Percentiles rank a stretch among this genome's conserved stretches.
phyloP scores from a whole-genome alignment of 208 protist genomes.

The Wallacemonas sp. region DNA sequence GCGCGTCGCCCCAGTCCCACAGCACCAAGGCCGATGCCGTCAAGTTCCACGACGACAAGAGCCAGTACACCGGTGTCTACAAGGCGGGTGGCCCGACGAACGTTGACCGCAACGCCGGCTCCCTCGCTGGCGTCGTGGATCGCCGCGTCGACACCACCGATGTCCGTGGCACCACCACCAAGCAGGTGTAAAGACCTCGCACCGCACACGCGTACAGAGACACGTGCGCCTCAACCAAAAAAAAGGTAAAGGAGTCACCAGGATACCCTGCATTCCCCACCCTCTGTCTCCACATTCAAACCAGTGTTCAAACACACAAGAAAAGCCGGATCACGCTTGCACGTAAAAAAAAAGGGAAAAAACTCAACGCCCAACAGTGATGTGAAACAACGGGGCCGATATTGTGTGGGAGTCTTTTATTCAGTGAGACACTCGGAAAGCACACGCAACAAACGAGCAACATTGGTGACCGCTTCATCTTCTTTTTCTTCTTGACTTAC shows the following conservation, averaged over 20 bases:
- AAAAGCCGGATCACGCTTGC: too few relatives aligned
- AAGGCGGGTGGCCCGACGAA: conserved; percentile 90
- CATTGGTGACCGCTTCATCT: not conserved
- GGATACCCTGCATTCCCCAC: too few relatives aligned
- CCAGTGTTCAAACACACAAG: too few relatives aligned
- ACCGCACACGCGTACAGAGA: too few relatives aligned
- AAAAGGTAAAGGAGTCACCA: conserved; percentile 3
- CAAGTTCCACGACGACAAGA: conserved; percentile 92
- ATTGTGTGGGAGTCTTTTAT: too few relatives aligned
- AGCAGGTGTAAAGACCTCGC: conserved; percentile 53
- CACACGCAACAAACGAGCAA: too few relatives aligned
- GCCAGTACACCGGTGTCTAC: conserved; percentile 87
- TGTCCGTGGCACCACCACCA: conserved; percentile 72
- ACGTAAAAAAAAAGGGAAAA: not conserved
- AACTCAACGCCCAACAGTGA: not conserved
- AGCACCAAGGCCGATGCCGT: conserved; percentile 84
- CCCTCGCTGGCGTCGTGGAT: conserved; percentile 83
- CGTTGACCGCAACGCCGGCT: conserved; percentile 86
- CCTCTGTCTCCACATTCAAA: too few relatives aligned
- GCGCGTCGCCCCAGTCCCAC: conserved; percentile 55
- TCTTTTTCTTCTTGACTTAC: not conserved
- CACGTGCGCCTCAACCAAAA: too few relatives aligned
- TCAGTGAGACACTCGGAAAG: too few relatives aligned
- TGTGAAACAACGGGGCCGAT: too few relatives aligned
- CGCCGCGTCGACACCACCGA: conserved; percentile 73